These are phyloP conservation scores for Arctostaphylos glauca DNA, from an alignment of 148 eudicot species.

Conservation along the genomic window DNA sequence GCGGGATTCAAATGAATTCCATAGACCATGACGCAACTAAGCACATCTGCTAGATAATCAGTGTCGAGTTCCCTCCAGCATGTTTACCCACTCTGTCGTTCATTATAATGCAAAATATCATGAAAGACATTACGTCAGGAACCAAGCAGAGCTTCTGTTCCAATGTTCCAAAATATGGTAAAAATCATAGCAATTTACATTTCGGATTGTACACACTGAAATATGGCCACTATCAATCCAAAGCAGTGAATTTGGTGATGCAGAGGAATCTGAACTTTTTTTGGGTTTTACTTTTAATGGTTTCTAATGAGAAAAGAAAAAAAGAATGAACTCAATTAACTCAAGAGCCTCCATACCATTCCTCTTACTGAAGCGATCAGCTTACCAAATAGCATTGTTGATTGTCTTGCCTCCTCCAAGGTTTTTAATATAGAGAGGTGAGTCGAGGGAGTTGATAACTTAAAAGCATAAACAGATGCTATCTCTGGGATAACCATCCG, in stretches of 20 bases:
- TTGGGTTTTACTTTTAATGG: not conserved
- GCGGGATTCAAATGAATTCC: not conserved
- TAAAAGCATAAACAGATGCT: not conserved
- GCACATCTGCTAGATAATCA: not conserved
- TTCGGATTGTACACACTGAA: not conserved
- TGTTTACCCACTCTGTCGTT: not conserved
- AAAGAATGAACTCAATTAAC: not conserved
- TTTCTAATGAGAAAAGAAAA: not conserved
- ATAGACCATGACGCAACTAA: not conserved
- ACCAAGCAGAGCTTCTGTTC: not conserved
- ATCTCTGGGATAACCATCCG: not conserved
- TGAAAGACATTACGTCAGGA: not conserved
- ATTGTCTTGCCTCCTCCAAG: not conserved
- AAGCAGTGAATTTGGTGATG: not conserved
- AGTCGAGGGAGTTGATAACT: not conserved
- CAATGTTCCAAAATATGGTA: not conserved
- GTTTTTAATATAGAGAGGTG: not conserved
- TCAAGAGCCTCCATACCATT: not conserved
- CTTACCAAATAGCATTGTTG: not conserved
- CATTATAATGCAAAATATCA: conserved; percentile 11
- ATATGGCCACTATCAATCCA: not conserved
- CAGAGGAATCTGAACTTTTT: not conserved
- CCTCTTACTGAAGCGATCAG: not conserved
- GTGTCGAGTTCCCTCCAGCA: not conserved
- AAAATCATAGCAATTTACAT: not conserved